Conservation (phyloP, 148 eudicot genomes). For the Rhododendron vialii region DNA sequence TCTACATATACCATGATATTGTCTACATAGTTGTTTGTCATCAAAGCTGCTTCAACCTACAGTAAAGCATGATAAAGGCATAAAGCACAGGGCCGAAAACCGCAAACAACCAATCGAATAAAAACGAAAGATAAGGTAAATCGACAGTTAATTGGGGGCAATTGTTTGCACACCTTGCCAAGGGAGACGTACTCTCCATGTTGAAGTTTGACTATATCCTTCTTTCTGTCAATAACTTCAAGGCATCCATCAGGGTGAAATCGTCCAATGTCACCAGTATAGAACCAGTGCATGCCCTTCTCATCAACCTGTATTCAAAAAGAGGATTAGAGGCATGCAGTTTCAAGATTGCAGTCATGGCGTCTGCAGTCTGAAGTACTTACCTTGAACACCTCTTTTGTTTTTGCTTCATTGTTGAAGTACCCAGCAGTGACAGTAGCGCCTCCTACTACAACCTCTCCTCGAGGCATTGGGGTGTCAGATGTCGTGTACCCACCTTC, state of each 20-base stretch:
- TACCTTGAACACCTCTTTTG: conserved; percentile 86
- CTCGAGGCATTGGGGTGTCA: conserved; percentile 94
- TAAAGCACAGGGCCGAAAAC: not conserved
- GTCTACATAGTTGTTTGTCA: conserved; percentile 65
- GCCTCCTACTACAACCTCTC: conserved; percentile 95
- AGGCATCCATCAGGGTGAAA: conserved; percentile 97
- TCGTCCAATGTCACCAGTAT: conserved; percentile 90
- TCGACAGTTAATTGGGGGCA: not conserved
- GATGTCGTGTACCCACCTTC: conserved; percentile 78
- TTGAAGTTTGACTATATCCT: conserved; percentile 97
- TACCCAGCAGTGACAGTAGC: conserved; percentile 78
- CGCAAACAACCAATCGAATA: not conserved
- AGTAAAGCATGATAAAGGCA: conserved; percentile 7
- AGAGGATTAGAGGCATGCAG: not conserved
- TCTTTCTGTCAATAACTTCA: conserved; percentile 92
- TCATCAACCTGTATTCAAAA: conserved; percentile 65
- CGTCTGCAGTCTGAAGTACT: not conserved
- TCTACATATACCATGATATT: conserved; percentile 82
- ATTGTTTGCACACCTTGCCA: conserved; percentile 59
- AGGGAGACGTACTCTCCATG: conserved; percentile 97
- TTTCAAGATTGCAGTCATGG: not conserved
- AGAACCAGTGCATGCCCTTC: conserved; percentile 86
- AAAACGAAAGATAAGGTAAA: not conserved
- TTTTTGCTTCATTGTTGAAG: conserved; percentile 74
- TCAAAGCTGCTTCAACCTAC: conserved; percentile 89